phyloP scores from a whole-genome alignment of 805 yeast genomes.

The Kodamaea leandrae region DNA sequence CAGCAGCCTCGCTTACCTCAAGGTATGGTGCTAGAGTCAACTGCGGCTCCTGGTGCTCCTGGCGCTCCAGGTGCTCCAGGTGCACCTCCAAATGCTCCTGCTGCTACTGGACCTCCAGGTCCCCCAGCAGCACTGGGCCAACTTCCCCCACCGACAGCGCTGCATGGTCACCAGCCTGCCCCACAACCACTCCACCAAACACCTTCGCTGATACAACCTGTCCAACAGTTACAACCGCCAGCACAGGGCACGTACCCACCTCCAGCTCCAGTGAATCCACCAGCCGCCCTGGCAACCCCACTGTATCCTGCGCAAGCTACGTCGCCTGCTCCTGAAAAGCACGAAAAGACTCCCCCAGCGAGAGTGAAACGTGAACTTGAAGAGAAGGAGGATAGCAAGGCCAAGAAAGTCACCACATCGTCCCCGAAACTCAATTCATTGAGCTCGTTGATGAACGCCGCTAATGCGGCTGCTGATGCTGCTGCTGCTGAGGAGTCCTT shows the following conservation, averaged over 20 bases:
- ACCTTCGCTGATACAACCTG: conserved; percentile 9
- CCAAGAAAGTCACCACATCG: conserved; percentile 23
- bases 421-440: conserved; percentile 16
- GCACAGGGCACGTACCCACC: too few species aligned
- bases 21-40: conserved; percentile 57
- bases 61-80: conserved; percentile 15
- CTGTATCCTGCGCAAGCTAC: too few species aligned
- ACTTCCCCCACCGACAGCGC: conserved; percentile 13
- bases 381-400: conserved; percentile 32
- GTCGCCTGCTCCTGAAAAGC: conserved; percentile 7
- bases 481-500: conserved; percentile 11
- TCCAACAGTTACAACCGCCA: conserved; percentile 7
- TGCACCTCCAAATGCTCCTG: conserved; percentile 6
- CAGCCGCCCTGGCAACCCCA: conserved; percentile 1
- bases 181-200: conserved; percentile 3
- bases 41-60: conserved; percentile 24
- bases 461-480: conserved; percentile 19
- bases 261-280: conserved; percentile 11
- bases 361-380: conserved; percentile 37
- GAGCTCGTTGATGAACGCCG: conserved; percentile 31
- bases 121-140: conserved; percentile 12
- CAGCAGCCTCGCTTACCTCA: conserved; percentile 63
- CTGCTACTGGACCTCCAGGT: not conserved
- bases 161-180: too few species aligned
- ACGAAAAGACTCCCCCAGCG: conserved; percentile 1